Evolutionary conservation across 805 yeast genomes (phyloP).

Genomic region (Wickerhamiella australiensis): DNA sequence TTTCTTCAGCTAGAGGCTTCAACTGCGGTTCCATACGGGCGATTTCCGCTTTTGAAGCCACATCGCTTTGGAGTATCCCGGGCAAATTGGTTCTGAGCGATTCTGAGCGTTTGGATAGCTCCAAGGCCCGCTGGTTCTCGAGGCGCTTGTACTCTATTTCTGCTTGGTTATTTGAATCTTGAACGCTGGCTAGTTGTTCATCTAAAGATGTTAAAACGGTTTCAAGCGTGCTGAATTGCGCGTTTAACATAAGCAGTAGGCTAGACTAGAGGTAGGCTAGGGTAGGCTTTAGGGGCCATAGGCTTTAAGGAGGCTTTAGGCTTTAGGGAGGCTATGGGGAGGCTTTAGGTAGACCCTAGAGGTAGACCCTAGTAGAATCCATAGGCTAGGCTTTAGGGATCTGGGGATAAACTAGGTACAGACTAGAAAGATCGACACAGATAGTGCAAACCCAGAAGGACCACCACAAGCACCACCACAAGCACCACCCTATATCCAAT

Average conservation of each 20-base stretch:
- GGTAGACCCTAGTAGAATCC: too few relatives aligned
- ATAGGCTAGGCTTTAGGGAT: too few relatives aligned
- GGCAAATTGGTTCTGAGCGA: not conserved
- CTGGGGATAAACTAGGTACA: too few relatives aligned
- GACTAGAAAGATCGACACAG: too few relatives aligned
- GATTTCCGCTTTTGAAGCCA: not conserved
- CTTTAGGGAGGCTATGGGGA: too few relatives aligned
- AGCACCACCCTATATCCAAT: too few relatives aligned
- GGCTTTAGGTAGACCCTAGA: too few relatives aligned
- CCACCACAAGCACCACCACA: too few relatives aligned
- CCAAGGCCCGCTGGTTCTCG: not conserved
- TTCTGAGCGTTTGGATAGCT: not conserved
- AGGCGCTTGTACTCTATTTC: not conserved
- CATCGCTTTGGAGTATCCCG: not conserved
- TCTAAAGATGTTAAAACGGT: slow-evolving; percentile 17
- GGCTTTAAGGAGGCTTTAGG: too few relatives aligned
- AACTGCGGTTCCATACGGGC: not conserved
- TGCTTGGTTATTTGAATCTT: slow-evolving; percentile 5
- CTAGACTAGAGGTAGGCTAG: not conserved
- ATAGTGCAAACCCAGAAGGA: too few relatives aligned
- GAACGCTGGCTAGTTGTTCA: slow-evolving; percentile 9
- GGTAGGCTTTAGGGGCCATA: too few relatives aligned
- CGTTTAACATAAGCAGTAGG: slow-evolving; percentile 15
- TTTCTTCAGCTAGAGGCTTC: not conserved
- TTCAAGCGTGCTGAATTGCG: slow-evolving; percentile 20